phyloP scores from a whole-genome alignment of 2,329 filamentous ascomycete genomes.

The Neonectria sp. region DNA sequence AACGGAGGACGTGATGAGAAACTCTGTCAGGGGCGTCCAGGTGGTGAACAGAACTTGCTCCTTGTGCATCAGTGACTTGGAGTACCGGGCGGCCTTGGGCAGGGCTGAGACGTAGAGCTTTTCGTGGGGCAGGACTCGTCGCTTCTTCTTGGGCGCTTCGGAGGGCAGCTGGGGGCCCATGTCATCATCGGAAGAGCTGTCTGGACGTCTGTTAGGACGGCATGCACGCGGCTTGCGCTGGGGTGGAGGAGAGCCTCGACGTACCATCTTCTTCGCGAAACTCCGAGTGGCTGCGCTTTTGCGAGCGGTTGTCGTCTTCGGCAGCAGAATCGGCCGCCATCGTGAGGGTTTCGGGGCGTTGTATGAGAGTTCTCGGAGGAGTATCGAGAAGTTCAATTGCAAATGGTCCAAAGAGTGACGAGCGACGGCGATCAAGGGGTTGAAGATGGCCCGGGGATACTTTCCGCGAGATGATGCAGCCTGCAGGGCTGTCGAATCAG shows the following conservation, averaged over 20 bases:
- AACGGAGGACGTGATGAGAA: slow-evolving; percentile 92
- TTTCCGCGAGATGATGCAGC: slow-evolving; percentile 2
- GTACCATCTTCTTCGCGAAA: slow-evolving; percentile 64
- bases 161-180: slow-evolving; percentile 94
- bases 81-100: slow-evolving; percentile 86
- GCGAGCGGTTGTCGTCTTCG: slow-evolving; percentile 54
- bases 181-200: slow-evolving; percentile 88
- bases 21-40: slow-evolving; percentile 92
- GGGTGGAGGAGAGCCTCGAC: slow-evolving; percentile 50
- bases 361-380: background rate
- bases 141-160: slow-evolving; percentile 89
- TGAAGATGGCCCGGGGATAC: background rate
- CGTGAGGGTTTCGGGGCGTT: slow-evolving; percentile 2
- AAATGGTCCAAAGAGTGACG: background rate
- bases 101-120: slow-evolving; percentile 95
- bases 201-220: slow-evolving; percentile 51
- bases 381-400: background rate
- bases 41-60: slow-evolving; percentile 92
- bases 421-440: background rate
- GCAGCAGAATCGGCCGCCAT: slow-evolving; percentile 47
- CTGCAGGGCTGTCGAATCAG: slow-evolving; percentile 18
- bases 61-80: slow-evolving; percentile 98
- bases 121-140: slow-evolving; percentile 91
- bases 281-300: slow-evolving; percentile 70
- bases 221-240: slow-evolving; percentile 12